phyloP scores from a whole-genome alignment of 2,329 filamentous ascomycete genomes.

The Hypoxylon sp. region DNA sequence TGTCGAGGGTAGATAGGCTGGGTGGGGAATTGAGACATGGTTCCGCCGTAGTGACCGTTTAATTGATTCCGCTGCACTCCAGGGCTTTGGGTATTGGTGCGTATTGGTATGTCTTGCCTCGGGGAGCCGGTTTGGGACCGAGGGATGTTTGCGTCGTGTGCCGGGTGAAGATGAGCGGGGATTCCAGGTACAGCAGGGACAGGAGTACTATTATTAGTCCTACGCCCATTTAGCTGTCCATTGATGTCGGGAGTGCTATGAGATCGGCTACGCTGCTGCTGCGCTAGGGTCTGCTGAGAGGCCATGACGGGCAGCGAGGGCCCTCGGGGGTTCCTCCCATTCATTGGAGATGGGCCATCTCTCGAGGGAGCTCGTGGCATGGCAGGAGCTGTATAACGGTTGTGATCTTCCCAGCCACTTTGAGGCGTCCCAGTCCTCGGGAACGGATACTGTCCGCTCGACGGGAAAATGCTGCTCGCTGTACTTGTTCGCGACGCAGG shows the following conservation, averaged over 20 bases:
- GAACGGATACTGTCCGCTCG: conserved; percentile 70
- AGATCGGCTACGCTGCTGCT: conserved; percentile 83
- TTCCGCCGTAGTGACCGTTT: conserved; percentile 62
- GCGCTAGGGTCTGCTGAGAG: conserved; percentile 63
- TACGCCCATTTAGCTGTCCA: conserved; percentile 69
- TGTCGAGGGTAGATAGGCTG: conserved; percentile 66
- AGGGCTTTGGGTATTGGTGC: conserved; percentile 78
- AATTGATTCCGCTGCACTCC: conserved; percentile 69
- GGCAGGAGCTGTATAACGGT: conserved; percentile 89
- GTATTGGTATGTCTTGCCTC: conserved; percentile 72
- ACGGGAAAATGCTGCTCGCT: conserved; percentile 76
- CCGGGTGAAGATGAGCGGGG: conserved; percentile 73
- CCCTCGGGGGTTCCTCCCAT: conserved; percentile 75
- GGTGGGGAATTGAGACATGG: conserved; percentile 67
- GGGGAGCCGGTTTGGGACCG: conserved; percentile 88
- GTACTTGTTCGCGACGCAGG: conserved; percentile 80
- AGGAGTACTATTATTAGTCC: conserved; percentile 63
- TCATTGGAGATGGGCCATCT: conserved; percentile 74
- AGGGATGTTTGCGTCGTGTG: conserved; percentile 73
- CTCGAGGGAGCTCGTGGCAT: conserved; percentile 84
- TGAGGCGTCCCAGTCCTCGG: conserved; percentile 78
- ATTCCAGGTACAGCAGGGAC: conserved; percentile 82
- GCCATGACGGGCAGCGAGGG: conserved; percentile 83
- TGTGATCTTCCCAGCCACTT: conserved; percentile 76
- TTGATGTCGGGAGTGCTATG: conserved; percentile 97